Percentiles rank a stretch among this genome's conserved stretches.
Evolutionary conservation across 2,329 filamentous ascomycete genomes (phyloP).

Genomic region (Simplicillium sp.): DNA sequence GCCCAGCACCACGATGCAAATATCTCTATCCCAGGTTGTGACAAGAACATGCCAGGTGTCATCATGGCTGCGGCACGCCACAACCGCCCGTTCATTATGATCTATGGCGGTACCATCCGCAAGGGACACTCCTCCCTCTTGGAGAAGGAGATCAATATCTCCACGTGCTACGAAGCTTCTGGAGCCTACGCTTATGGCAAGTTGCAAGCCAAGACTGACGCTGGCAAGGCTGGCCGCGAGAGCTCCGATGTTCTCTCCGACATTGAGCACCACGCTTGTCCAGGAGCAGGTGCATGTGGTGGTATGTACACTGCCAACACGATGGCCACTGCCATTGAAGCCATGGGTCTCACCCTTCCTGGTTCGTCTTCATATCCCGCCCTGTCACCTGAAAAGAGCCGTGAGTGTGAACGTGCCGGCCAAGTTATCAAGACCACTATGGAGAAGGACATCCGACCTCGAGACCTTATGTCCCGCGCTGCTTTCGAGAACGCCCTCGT

Average conservation of each 20-base stretch:
- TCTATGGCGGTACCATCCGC: conserved; percentile 86
- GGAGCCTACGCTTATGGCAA: conserved; percentile 74
- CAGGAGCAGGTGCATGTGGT: conserved; percentile 49
- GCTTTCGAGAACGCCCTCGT: conserved; percentile 85
- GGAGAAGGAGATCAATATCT: conserved; percentile 75
- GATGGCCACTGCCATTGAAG: conserved; percentile 75
- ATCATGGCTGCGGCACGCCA: conserved; percentile 86
- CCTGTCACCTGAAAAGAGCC: conserved; percentile 70
- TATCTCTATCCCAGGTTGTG: conserved; percentile 86
- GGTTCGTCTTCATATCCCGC: conserved; percentile 81
- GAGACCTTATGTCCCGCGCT: conserved; percentile 68
- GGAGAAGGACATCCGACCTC: conserved; percentile 72
- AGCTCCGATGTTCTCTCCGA: conserved; percentile 76
- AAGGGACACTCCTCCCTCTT: conserved; percentile 75
- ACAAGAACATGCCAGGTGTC: conserved; percentile 96
- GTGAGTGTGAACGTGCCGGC: conserved; percentile 75
- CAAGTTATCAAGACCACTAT: conserved; percentile 71
- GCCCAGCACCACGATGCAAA: conserved; percentile 90
- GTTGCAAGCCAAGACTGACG: conserved; percentile 58
- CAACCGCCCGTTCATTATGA: conserved; percentile 89
- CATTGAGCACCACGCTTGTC: conserved; percentile 67
- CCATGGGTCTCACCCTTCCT: conserved; percentile 71
- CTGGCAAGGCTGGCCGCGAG: conserved; percentile 53
- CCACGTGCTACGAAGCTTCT: conserved; percentile 77
- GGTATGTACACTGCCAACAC: conserved; percentile 84